Base-by-base conservation (phyloP, 75 land plant species). In the Sequoiadendron giganteum region DNA sequence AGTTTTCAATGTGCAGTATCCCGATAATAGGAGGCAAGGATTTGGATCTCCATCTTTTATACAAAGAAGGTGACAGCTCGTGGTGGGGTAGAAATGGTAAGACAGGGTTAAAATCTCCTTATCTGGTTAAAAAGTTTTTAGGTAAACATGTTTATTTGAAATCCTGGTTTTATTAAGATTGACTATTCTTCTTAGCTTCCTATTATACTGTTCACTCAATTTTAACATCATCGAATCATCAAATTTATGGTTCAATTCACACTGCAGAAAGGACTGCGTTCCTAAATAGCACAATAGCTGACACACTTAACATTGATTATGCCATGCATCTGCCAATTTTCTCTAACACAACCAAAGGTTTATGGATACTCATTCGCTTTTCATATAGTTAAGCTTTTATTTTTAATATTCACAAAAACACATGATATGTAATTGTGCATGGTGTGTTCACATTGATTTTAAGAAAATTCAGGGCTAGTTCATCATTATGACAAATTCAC, bases 41-140 rank as follows among this genome's bases (percentile, higher is more conserved):
- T 70, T 86, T 91, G 76, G 91, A 91, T 84, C 87, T 91, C n/a
- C 90, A 91, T 61, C 40, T 61, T 83, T 84, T 91, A 13, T 91
- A 91, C 30, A 56, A 81, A 34, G 92, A 91, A 89, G 2, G 92
- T 91, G 21, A 89, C 88, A 65, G 83, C 48, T 16, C 92, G 88
- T n/a, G 92, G 92, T 78, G 92, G 92, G 47, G 86, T 89, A 40
- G 88, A 92, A 55, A 91, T 86, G 93, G 93, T 92, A 56, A 85
- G 42, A 6, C 42, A 34, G 38, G 13, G 38, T 32, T 11, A 75
- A 75, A 32, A 11, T 34, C 10, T 75, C 34, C 56, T 25, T 25
- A 28, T 65, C 70, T 65, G 70, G 28, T 65, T 7, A 65, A 65
- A 1, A 65, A 65, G 6, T 65, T 65, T 28, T 65, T 25, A 65